Percentiles rank a stretch among this genome's conserved stretches.
phyloP scores from a whole-genome alignment of 768 basidiomycete genomes.

The Tephrocybe sp. region DNA sequence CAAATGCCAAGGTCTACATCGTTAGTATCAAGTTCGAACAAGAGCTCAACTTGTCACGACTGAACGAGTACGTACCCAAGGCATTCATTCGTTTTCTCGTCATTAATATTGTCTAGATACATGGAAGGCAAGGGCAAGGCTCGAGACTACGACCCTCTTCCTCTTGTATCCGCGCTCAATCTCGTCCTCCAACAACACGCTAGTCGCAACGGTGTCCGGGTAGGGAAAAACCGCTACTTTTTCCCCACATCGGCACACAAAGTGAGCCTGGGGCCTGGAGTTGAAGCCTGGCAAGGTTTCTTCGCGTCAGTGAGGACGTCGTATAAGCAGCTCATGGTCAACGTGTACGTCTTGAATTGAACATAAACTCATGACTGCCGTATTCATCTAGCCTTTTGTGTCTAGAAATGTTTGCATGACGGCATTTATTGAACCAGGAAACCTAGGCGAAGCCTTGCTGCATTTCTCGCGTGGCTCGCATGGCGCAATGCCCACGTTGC shows the following conservation, averaged over 20 bases:
- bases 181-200: constrained; percentile 54
- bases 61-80: constrained; percentile 34
- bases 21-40: constrained; percentile 41
- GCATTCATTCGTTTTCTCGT: background rate
- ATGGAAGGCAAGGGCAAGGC: constrained; percentile 45
- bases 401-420: constrained; percentile 54
- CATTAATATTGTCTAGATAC: constrained; percentile 40
- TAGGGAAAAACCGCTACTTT: constrained; percentile 59
- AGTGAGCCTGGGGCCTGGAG: constrained; percentile 29
- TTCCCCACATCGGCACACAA: constrained; percentile 36
- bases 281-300: constrained; percentile 46
- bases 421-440: constrained; percentile 58
- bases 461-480: constrained; percentile 43
- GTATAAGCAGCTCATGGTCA: constrained; percentile 51
- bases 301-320: constrained; percentile 50
- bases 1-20: constrained; percentile 40
- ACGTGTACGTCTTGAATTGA: constrained; percentile 46
- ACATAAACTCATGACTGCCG: too few species aligned
- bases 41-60: constrained; percentile 34
- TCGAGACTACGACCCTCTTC: constrained; percentile 46
- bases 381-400: background rate
- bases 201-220: constrained; percentile 44
- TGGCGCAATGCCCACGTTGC: constrained; percentile 46
- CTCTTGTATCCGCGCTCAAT: constrained; percentile 58
- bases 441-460: constrained; percentile 57